These are phyloP conservation scores for Lichtheimia ramosa DNA, from an alignment of 371 early-diverging fungal species.

Conservation along the genomic window DNA sequence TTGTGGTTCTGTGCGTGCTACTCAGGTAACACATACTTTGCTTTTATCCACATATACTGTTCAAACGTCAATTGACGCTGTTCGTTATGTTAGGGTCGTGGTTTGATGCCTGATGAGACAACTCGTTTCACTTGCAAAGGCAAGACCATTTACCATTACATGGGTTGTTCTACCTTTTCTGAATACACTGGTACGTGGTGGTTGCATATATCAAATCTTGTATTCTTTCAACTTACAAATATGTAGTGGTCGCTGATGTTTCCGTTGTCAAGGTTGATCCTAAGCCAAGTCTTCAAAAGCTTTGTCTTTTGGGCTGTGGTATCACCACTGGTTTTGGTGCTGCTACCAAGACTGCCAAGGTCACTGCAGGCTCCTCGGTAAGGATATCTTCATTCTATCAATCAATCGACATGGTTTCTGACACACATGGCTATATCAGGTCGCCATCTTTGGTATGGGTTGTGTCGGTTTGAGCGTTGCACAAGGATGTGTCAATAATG, in stretches of 20 bases:
- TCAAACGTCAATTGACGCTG: not conserved
- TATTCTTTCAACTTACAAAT: not conserved
- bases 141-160: slow-evolving; percentile 87
- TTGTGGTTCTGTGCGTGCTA: slow-evolving; percentile 87
- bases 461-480: slow-evolving; percentile 92
- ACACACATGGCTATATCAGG: slow-evolving; percentile 11
- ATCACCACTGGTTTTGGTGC: slow-evolving; percentile 97
- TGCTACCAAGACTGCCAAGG: slow-evolving; percentile 90
- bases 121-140: slow-evolving; percentile 93
- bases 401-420: not conserved
- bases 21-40: slow-evolving; percentile 62
- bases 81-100: slow-evolving; percentile 64
- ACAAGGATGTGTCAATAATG: slow-evolving; percentile 79
- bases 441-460: slow-evolving; percentile 95
- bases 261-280: slow-evolving; percentile 88
- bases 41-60: not conserved
- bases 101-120: slow-evolving; percentile 94
- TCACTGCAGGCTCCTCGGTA: slow-evolving; percentile 68
- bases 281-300: slow-evolving; percentile 79
- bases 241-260: slow-evolving; percentile 80
- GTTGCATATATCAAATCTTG: not conserved
- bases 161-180: slow-evolving; percentile 95
- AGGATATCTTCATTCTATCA: slow-evolving; percentile 9
- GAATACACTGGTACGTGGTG: slow-evolving; percentile 78
- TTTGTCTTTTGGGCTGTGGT: slow-evolving; percentile 94